Conservation (phyloP, 2,329 filamentous ascomycete species). For the Ampelomyces quisqualis region DNA sequence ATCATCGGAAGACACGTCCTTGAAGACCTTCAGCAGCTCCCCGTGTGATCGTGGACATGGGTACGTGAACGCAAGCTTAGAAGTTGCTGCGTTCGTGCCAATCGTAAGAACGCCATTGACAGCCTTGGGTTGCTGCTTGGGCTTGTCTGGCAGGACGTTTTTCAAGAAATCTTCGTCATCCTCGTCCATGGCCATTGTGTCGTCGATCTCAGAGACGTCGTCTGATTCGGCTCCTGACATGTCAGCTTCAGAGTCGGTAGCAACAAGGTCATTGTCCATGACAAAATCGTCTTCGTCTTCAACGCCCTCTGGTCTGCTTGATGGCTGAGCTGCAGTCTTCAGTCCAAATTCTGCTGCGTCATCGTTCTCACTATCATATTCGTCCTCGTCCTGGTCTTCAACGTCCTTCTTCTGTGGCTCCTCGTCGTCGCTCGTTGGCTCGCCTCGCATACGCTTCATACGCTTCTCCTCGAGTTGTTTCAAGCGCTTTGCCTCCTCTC, state of each 20-base stretch:
- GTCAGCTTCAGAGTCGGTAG: slow-evolving; percentile 67
- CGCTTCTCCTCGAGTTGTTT: slow-evolving; percentile 82
- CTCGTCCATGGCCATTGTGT: slow-evolving; percentile 46
- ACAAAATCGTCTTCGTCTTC: slow-evolving; percentile 95
- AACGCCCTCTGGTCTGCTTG: slow-evolving; percentile 47
- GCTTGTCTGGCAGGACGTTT: slow-evolving; percentile 42
- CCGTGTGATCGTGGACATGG: slow-evolving; percentile 76
- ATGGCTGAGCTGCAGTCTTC: slow-evolving; percentile 56
- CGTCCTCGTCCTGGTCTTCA: slow-evolving; percentile 24
- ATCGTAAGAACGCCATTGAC: slow-evolving; percentile 46
- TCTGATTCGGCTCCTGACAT: slow-evolving; percentile 35
- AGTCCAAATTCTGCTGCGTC: slow-evolving; percentile 64
- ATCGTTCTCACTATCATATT: slow-evolving; percentile 43
- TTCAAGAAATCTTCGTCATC: slow-evolving; percentile 53
- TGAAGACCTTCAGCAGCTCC: slow-evolving; percentile 68
- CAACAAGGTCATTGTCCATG: slow-evolving; percentile 84
- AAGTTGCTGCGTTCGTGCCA: slow-evolving; percentile 48
- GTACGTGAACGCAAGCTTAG: slow-evolving; percentile 75
- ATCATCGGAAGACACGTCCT: slow-evolving; percentile 62
- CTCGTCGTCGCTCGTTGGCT: slow-evolving; percentile 70
- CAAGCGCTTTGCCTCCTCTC: slow-evolving; percentile 73
- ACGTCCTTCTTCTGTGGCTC: slow-evolving; percentile 51
- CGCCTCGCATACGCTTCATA: slow-evolving; percentile 82
- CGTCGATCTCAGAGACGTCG: slow-evolving; percentile 35
- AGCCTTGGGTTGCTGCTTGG: slow-evolving; percentile 33